Evolutionary conservation across 805 yeast species (phyloP), one percentile per base, ranked within the genome.

Genomic region (Jamesozyma hellenica): DNA sequence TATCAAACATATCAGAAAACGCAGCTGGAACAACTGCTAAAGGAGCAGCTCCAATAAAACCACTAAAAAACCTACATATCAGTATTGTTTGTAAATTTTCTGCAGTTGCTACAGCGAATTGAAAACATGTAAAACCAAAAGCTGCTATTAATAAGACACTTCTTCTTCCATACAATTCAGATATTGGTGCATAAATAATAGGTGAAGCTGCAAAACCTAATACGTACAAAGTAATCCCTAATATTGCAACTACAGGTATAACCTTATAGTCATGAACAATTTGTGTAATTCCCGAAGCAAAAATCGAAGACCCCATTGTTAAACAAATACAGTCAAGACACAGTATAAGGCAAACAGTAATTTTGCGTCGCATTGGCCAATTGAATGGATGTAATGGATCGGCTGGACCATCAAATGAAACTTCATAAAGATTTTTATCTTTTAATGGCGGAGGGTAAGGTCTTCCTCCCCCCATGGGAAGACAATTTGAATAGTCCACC

Each of bases 121-220:
- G 68, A 61, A 85, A 83, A 34, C 72, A 51, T 16, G 71, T 64
- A 53, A 74, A 72, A 1, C 80, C 73, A 32, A 83, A 64, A 4
- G 71, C 59, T 4, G 87, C 74, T 3, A 75, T 45, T 2, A 81
- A 47, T 40, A 82, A 51, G 13, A 83, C 77, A 14, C 71, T 60
- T 56, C 74, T 73, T 60, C 95, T 73, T 40, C 94, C 92, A 48
- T 70, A 79, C 28, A 80, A 52, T 58, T 82, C 94, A n/a, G 90
- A 79, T 28, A 82, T 57, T 4, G 95, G 95, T 19, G 92, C 96
- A 86, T 92, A 88, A 28, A 85, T 53, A 37, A 88, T 67, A 3
- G 97, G 97, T 15, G 96, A 96, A 1, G 85, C 72, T 1, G 96
- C 96, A 62, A 87, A 90, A 10, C 96, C 97, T 32, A 86, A 60